Evolutionary conservation across 2,329 filamentous ascomycete species (phyloP).

Genomic region (Chaetothyriales sp.): DNA sequence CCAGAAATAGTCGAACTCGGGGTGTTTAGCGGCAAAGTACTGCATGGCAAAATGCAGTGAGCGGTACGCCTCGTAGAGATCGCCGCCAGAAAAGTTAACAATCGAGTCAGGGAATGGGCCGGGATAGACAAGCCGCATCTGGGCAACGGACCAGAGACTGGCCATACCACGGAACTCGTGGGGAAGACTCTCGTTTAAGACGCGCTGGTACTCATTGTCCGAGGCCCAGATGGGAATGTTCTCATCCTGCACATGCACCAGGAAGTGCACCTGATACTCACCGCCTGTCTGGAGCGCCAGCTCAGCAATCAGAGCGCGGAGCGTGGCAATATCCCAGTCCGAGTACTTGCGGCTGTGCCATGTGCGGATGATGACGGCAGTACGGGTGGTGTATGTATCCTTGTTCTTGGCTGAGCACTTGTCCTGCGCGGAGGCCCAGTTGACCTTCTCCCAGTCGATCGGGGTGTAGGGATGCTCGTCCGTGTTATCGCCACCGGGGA

Average conservation of each 20-base stretch:
- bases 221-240: slow-evolving; percentile 60
- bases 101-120: slow-evolving; percentile 18
- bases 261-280: slow-evolving; percentile 61
- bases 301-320: slow-evolving; percentile 16
- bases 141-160: slow-evolving; percentile 20
- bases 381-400: slow-evolving; percentile 24
- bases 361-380: slow-evolving; percentile 15
- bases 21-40: slow-evolving; percentile 47
- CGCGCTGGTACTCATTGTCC: slow-evolving; percentile 46
- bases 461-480: slow-evolving; percentile 11
- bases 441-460: slow-evolving; percentile 45
- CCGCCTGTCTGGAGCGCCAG: slow-evolving; percentile 57
- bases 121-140: slow-evolving; percentile 14
- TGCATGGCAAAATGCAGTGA: slow-evolving; percentile 48
- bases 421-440: slow-evolving; percentile 57
- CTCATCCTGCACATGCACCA: slow-evolving; percentile 64
- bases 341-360: slow-evolving; percentile 15
- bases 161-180: slow-evolving; percentile 24
- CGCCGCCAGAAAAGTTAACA: slow-evolving; percentile 16
- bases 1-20: slow-evolving; percentile 53
- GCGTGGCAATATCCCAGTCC: slow-evolving; percentile 12
- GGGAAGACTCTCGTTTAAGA: slow-evolving; percentile 25
- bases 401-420: slow-evolving; percentile 51
- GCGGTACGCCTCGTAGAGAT: slow-evolving; percentile 33
- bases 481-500: slow-evolving; percentile 8